Conservation (phyloP, 2,329 filamentous ascomycete species). For the Dothideomycetidae sp. region DNA sequence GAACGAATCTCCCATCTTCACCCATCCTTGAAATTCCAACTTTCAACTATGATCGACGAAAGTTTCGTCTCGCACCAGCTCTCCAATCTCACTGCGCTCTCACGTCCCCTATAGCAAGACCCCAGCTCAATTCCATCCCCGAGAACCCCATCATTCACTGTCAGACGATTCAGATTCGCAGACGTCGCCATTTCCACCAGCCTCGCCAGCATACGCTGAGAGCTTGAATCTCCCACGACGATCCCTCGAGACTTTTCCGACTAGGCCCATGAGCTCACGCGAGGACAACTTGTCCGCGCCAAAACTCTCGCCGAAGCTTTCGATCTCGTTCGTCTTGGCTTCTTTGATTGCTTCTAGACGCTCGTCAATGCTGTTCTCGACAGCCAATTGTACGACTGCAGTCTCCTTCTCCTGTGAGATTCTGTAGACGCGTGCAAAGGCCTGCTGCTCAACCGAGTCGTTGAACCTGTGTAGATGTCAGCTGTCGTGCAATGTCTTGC, state of each 20-base stretch:
- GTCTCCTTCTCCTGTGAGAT: slow-evolving; percentile 50
- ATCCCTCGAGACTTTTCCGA: slow-evolving; percentile 23
- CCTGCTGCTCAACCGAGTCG: slow-evolving; percentile 21
- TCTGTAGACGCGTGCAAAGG: slow-evolving; percentile 47
- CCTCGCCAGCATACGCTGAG: too few relatives aligned
- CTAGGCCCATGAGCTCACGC: slow-evolving; percentile 32
- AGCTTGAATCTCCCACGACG: slow-evolving; percentile 2
- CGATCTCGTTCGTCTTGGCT: slow-evolving; percentile 36
- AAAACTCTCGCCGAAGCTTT: slow-evolving; percentile 30
- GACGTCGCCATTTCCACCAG: too few relatives aligned
- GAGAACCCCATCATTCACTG: too few relatives aligned
- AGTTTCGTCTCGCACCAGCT: too few relatives aligned
- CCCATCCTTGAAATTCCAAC: too few relatives aligned
- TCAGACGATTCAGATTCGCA: too few relatives aligned
- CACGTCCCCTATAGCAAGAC: too few relatives aligned
- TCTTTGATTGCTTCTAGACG: slow-evolving; percentile 42
- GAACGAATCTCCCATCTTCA: too few relatives aligned
- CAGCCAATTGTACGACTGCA: slow-evolving; percentile 43
- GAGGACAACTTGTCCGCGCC: slow-evolving; percentile 21
- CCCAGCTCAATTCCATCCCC: too few relatives aligned
- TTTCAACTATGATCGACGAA: too few relatives aligned
- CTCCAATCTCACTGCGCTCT: too few relatives aligned
- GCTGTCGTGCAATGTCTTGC: too few relatives aligned
- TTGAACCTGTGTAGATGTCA: slow-evolving; percentile 35
- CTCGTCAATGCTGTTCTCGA: slow-evolving; percentile 44